These are phyloP conservation scores for Musa beccarii DNA, from an alignment of 176 grass and related monocot species.

Conservation along the genomic window DNA sequence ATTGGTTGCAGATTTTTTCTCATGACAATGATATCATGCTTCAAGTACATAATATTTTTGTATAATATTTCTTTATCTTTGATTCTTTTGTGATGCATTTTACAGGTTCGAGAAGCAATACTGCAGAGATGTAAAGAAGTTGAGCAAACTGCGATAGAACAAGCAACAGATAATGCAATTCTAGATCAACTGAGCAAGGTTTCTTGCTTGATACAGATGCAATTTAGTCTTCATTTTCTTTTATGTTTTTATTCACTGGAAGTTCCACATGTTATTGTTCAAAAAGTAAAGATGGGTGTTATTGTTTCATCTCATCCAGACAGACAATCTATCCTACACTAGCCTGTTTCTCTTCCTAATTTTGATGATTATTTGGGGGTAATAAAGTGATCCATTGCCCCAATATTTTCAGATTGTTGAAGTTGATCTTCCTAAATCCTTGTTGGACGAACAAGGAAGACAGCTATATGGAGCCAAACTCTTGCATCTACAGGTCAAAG, in stretches of 20 bases:
- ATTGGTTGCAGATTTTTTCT: too few species aligned
- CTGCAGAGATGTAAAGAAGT: slow-evolving; percentile 78
- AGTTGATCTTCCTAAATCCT: slow-evolving; percentile 76
- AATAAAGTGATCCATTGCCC: neutral
- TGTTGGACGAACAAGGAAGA: slow-evolving; percentile 95
- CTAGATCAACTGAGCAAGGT: slow-evolving; percentile 83
- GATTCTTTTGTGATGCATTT: neutral
- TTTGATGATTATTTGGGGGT: neutral
- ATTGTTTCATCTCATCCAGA: neutral
- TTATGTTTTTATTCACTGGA: neutral
- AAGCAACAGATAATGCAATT: slow-evolving; percentile 97
- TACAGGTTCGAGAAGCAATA: slow-evolving; percentile 71
- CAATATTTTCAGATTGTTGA: slow-evolving; percentile 72
- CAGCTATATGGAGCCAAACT: slow-evolving; percentile 93
- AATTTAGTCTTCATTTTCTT: slow-evolving; percentile 12
- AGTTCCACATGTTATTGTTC: neutral
- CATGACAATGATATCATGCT: neutral
- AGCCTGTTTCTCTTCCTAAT: neutral
- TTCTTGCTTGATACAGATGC: slow-evolving; percentile 14
- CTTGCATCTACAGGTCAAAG: slow-evolving; percentile 68
- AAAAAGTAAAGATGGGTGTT: neutral
- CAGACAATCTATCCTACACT: neutral
- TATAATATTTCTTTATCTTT: neutral
- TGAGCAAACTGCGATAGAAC: slow-evolving; percentile 93
- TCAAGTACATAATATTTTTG: neutral